These are phyloP conservation scores for Naegleria fowleri DNA, from an alignment of 208 protist species.

Conservation along the genomic window DNA sequence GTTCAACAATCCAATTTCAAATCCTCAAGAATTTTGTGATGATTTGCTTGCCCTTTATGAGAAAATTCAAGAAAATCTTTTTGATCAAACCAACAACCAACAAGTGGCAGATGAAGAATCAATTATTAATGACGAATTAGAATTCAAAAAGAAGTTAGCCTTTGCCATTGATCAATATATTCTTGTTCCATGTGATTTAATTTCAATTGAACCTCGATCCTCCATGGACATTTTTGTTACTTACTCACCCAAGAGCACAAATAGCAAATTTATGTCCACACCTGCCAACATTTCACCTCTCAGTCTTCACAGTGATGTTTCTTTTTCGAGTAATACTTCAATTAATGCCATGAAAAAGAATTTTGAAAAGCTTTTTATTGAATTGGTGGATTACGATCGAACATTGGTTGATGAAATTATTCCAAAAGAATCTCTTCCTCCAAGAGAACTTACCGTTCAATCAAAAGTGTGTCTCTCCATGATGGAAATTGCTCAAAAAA, in stretches of 20 bases:
- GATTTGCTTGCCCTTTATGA: not conserved
- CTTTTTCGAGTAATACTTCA: not conserved
- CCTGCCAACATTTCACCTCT: not conserved
- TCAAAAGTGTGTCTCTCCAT: conserved; percentile 14
- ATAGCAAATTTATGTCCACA: not conserved
- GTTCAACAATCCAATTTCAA: not conserved
- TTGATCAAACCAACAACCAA: not conserved
- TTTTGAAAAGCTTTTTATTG: conserved; percentile 11
- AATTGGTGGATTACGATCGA: not conserved
- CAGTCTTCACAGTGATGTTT: not conserved
- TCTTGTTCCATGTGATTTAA: not conserved
- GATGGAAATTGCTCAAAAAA: conserved; percentile 28
- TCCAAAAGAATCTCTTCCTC: not conserved
- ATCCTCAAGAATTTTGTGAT: not conserved
- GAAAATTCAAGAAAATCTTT: not conserved
- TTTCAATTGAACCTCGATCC: not conserved
- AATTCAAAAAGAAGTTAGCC: not conserved
- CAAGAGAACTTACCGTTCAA: conserved; percentile 1
- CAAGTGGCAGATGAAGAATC: not conserved
- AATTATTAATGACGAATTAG: not conserved
- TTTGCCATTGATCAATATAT: not conserved
- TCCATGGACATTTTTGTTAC: not conserved
- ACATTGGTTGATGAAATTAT: not conserved
- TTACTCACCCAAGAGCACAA: not conserved
- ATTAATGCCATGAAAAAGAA: not conserved